Evolutionary conservation across 495 filamentous ascomycete species (phyloP).

Genomic region (Cercophora samala): DNA sequence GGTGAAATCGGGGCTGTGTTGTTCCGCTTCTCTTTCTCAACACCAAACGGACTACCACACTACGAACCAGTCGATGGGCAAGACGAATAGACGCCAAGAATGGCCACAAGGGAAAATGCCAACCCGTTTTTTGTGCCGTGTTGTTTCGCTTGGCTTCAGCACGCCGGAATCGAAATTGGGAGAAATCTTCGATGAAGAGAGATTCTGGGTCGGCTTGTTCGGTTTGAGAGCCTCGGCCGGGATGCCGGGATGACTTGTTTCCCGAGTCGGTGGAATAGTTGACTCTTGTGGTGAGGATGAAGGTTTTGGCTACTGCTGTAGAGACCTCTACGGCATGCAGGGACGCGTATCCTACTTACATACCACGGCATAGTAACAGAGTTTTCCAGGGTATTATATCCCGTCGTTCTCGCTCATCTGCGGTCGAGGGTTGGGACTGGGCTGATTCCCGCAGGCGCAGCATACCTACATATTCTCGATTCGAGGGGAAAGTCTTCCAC

Average conservation of each 20-base stretch:
- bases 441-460: neutral
- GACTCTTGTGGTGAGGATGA: neutral
- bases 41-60: neutral
- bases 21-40: neutral
- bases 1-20: neutral
- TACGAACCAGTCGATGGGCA: neutral
- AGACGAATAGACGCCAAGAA: conserved; percentile 1
- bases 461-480: neutral
- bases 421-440: neutral
- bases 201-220: neutral
- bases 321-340: neutral
- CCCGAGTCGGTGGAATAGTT: neutral
- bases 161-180: neutral
- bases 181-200: neutral
- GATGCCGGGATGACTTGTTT: neutral
- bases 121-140: neutral
- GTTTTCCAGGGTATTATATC: neutral
- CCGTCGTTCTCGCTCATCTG: neutral
- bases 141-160: neutral
- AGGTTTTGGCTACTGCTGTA: neutral
- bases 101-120: no score
- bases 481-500: neutral
- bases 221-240: neutral
- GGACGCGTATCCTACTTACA: neutral
- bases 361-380: neutral